phyloP scores from a whole-genome alignment of 129 eudicot genomes.

The Dittrichia graveolens region DNA sequence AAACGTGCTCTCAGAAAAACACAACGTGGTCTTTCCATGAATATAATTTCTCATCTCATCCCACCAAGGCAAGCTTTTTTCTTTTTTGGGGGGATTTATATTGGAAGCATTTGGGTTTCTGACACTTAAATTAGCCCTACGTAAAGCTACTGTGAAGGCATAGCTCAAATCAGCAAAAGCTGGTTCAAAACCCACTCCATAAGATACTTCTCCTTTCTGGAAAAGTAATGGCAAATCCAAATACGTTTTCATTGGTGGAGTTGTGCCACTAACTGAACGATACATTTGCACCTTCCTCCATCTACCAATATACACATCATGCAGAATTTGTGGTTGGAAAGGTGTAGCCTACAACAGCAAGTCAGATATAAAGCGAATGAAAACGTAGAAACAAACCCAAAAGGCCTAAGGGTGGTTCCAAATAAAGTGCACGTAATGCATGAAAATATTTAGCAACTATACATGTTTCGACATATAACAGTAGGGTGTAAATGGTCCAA shows the following conservation, averaged over 20 bases:
- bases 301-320: constrained; percentile 80
- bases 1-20: constrained; percentile 66
- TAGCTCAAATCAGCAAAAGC: constrained; percentile 86
- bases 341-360: constrained; percentile 75
- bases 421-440: not conserved
- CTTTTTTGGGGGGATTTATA: constrained; percentile 76
- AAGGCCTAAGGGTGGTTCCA: not conserved
- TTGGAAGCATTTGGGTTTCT: constrained; percentile 73
- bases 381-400: not conserved
- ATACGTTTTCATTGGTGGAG: constrained; percentile 94
- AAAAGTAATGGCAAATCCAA: constrained; percentile 80
- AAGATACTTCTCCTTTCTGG: constrained; percentile 76
- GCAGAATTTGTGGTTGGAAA: constrained; percentile 87
- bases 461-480: no score
- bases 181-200: constrained; percentile 93
- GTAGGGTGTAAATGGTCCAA: not conserved
- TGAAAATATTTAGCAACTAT: no score
- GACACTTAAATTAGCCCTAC: constrained; percentile 88
- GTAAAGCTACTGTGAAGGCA: constrained; percentile 95
- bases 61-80: constrained; percentile 99
- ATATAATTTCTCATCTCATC: constrained; percentile 95
- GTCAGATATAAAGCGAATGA: constrained; percentile 17
- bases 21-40: constrained; percentile 67
- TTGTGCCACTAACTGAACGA: constrained; percentile 95
- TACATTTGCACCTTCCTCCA: constrained; percentile 87